These are phyloP conservation scores for Populus hybrid DNA, from an alignment of 441 rosid species.

Conservation along the genomic window DNA sequence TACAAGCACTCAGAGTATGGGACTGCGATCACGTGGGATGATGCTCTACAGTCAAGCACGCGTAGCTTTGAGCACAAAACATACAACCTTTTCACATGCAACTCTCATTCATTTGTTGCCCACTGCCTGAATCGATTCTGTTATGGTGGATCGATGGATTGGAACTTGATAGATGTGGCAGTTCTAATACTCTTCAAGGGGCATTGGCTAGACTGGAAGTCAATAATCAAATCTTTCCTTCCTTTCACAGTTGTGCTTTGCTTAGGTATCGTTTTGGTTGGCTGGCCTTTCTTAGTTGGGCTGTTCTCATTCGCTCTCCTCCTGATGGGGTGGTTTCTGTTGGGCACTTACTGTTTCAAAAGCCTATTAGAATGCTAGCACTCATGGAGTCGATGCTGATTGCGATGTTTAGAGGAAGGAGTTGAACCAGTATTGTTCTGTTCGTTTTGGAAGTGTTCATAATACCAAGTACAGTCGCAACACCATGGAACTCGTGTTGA, in stretches of 20 bases:
- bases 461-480: not conserved
- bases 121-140: conserved; percentile 73
- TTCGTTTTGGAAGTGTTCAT: conserved; percentile 15
- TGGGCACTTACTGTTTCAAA: conserved; percentile 62
- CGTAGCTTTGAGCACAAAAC: conserved; percentile 68
- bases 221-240: conserved; percentile 61
- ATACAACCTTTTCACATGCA: conserved; percentile 91
- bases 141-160: conserved; percentile 64
- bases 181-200: conserved; percentile 56
- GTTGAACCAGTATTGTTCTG: not conserved
- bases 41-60: conserved; percentile 45
- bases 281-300: conserved; percentile 88
- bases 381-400: not conserved
- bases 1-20: conserved; percentile 69
- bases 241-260: conserved; percentile 58
- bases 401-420: conserved; percentile 3
- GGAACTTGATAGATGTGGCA: conserved; percentile 86
- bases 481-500: not conserved
- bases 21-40: conserved; percentile 76
- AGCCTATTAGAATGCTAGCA: conserved; percentile 47
- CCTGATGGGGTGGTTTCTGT: conserved; percentile 61
- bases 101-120: conserved; percentile 76
- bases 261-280: conserved; percentile 50
- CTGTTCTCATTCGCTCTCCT: conserved; percentile 57
- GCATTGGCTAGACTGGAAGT: conserved; percentile 53